A percentile compares a stretch with the other conserved stretches of the same genome.
Evolutionary conservation across 2,329 filamentous ascomycete genomes (phyloP).

Genomic region (Colletotrichum ledebouriae): DNA sequence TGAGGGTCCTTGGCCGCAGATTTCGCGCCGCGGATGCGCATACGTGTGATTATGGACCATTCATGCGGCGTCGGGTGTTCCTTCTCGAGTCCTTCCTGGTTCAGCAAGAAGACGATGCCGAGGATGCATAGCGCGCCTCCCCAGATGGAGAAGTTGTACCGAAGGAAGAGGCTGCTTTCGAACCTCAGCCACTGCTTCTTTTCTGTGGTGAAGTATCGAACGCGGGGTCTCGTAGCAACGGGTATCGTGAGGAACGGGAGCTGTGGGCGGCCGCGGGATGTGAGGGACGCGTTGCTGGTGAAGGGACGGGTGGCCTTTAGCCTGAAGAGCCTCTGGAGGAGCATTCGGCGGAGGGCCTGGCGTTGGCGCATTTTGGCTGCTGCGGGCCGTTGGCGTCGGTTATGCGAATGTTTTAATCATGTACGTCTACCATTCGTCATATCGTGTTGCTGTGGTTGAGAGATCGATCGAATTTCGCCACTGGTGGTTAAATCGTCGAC

Average conservation of each 20-base stretch:
- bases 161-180: slow-evolving; percentile 77
- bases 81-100: slow-evolving; percentile 82
- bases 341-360: slow-evolving; percentile 53
- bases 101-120: slow-evolving; percentile 73
- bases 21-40: slow-evolving; percentile 75
- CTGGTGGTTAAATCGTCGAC: no score
- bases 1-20: slow-evolving; percentile 69
- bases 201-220: slow-evolving; percentile 84
- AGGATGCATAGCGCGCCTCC: slow-evolving; percentile 71
- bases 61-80: slow-evolving; percentile 85
- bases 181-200: slow-evolving; percentile 77
- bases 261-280: slow-evolving; percentile 57
- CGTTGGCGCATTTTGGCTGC: slow-evolving; percentile 55
- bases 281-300: slow-evolving; percentile 43
- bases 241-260: slow-evolving; percentile 66
- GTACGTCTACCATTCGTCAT: no score
- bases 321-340: slow-evolving; percentile 44
- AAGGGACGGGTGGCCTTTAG: slow-evolving; percentile 41
- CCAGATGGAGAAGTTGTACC: slow-evolving; percentile 77
- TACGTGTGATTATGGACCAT: slow-evolving; percentile 80
- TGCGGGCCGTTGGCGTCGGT: background rate
- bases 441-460: no score
- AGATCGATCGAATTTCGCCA: no score
- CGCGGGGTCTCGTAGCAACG: slow-evolving; percentile 64
- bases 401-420: background rate